Evolutionary conservation across 495 filamentous ascomycete genomes (phyloP), one percentile per base, ranked within the genome.

Genomic region (Penicillium odoratum): DNA sequence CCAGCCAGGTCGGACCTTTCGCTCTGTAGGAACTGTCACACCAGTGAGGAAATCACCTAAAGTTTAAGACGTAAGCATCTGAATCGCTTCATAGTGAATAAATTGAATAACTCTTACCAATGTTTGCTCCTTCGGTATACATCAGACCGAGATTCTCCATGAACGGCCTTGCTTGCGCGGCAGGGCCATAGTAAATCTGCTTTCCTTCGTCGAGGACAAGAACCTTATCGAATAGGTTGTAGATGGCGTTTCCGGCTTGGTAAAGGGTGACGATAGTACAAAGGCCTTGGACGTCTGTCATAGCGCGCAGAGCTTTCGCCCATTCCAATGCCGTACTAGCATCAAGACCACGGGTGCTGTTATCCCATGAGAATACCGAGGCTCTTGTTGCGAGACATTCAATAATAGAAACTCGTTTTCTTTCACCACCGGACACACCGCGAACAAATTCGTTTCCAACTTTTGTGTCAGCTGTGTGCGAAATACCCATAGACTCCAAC

Each of bases 371-470:
- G 60, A 91, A 87, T 8, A 95, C 70, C 0, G 88, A 84, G 25
- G 82, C 81, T 7, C 80, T 80, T 43, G 83, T 86, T 28, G 91
- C 71, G 7, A 81, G 80, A 16, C 74, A 75, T 62, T 94, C 91
- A 3, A 88, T 85, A 60, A 94, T 93, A 69, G 85, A 89, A 42
- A 92, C 88, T 58, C 91, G 84, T 74, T 93, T 93, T n/a, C 91
- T 69, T 69, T 96, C 91, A 52, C 91, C 91, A 53, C 91, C 91
- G 33, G 82, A 87, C 0, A 94, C 86, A 52, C 91, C 91, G 36
- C 89, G 83, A 48, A 92, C 80, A 55, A 86, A 89, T 55, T 91
- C 89, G 67, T 93, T 90, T 26, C 91, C 91, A 26, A 94, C 86
- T 33, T 77, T 79, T 3, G 91, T 93, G 71, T 93, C 84, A 54